Conservation (phyloP, 164 flowering plant genomes). For the Cinnamomum micranthum region DNA sequence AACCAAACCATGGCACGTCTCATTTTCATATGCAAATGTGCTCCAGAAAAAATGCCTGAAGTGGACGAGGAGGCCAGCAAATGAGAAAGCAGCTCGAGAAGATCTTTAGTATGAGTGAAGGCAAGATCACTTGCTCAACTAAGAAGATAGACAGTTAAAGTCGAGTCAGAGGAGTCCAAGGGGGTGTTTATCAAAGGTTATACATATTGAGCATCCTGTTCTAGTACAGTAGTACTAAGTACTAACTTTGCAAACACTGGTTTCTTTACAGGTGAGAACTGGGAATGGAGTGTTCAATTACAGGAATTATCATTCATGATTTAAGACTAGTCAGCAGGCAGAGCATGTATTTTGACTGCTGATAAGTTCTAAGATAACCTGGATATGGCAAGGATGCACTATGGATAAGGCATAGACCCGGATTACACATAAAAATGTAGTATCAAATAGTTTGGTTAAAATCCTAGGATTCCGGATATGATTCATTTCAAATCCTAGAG, state of each 20-base stretch:
- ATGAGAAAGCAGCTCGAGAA: conserved; percentile 17
- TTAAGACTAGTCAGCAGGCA: not conserved
- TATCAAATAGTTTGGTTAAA: too few species aligned
- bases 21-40: conserved; percentile 20
- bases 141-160: conserved; percentile 54
- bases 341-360: not conserved
- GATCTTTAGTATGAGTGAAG: conserved; percentile 16
- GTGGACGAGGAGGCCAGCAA: conserved; percentile 19
- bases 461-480: too few species aligned
- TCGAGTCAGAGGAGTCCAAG: conserved; percentile 52
- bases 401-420: too few species aligned
- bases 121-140: conserved; percentile 38
- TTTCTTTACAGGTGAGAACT: not conserved
- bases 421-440: too few species aligned
- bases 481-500: too few species aligned
- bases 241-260: not conserved
- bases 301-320: not conserved
- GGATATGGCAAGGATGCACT: too few species aligned
- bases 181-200: conserved; percentile 60
- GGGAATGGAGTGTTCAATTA: not conserved
- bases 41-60: conserved; percentile 20
- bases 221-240: not conserved
- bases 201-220: conserved; percentile 23
- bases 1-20: conserved; percentile 21
- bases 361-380: too few species aligned